These are phyloP conservation scores for Porcisia hertigi DNA, from an alignment of 208 protist genomes.

Conservation along the genomic window DNA sequence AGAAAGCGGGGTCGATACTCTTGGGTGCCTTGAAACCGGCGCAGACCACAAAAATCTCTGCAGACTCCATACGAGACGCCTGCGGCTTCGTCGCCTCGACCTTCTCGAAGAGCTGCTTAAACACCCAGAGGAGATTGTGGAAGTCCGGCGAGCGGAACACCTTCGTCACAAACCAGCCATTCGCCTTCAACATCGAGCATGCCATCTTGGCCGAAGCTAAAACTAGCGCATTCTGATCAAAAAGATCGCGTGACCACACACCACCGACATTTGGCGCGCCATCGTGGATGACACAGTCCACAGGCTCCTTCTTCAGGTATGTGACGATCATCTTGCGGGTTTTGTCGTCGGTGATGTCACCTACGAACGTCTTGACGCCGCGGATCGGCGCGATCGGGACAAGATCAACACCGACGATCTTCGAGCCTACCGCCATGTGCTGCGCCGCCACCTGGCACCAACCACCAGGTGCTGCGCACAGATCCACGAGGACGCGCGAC, in stretches of 20 bases:
- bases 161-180: conserved; percentile 99
- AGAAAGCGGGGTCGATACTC: conserved; percentile 95
- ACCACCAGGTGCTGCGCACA: conserved; percentile 98
- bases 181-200: conserved; percentile 91
- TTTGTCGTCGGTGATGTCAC: conserved; percentile 99
- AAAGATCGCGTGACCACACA: conserved; percentile 98
- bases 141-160: conserved; percentile 99
- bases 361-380: conserved; percentile 94
- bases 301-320: conserved; percentile 94
- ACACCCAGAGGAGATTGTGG: conserved; percentile 98
- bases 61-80: conserved; percentile 97
- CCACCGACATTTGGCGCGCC: conserved; percentile 99
- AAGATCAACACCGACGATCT: conserved; percentile 98
- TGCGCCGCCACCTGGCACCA: conserved; percentile 97
- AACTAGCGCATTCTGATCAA: conserved; percentile 95
- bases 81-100: conserved; percentile 98
- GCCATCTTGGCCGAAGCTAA: conserved; percentile 96
- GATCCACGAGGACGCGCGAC: conserved; percentile 92
- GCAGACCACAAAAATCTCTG: conserved; percentile 99
- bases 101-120: conserved; percentile 98
- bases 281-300: conserved; percentile 98
- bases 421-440: conserved; percentile 95
- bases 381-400: conserved; percentile 98
- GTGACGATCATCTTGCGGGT: conserved; percentile 94
- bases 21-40: conserved; percentile 95